phyloP scores from a whole-genome alignment of 2,329 filamentous ascomycete genomes.

The Aspergillus caelatus region DNA sequence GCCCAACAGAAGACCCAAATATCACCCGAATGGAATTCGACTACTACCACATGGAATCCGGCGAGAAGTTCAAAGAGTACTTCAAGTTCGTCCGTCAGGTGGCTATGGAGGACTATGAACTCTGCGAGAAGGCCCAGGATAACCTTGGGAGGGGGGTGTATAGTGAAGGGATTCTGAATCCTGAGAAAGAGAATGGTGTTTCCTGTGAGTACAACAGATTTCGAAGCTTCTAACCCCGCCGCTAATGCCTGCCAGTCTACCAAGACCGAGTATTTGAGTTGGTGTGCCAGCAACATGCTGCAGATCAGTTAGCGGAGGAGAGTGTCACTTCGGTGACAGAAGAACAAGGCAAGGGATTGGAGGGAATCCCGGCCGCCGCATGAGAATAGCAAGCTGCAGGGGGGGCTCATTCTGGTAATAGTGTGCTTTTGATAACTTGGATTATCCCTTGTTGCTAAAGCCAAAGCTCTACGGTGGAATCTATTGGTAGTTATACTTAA shows the following conservation, averaged over 20 bases:
- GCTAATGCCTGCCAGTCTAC: conserved; percentile 40
- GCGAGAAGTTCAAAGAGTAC: conserved; percentile 60
- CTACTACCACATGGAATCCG: conserved; percentile 56
- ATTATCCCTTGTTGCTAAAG: background rate
- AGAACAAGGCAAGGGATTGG: conserved; percentile 2
- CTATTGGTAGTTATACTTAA: background rate
- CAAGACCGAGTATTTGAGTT: conserved; percentile 51
- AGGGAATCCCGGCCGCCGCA: background rate
- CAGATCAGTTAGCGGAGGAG: conserved; percentile 31
- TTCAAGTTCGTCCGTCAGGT: conserved; percentile 60
- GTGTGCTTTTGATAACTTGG: background rate
- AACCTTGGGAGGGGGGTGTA: conserved; percentile 59
- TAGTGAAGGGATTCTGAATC: conserved; percentile 58
- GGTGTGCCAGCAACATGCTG: conserved; percentile 47
- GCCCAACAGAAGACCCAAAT: conserved; percentile 53
- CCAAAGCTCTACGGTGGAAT: background rate
- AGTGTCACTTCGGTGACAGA: conserved; percentile 9
- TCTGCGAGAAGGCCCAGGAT: conserved; percentile 59
- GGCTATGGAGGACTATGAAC: conserved; percentile 59
- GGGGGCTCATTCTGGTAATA: background rate
- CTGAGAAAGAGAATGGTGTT: conserved; percentile 59
- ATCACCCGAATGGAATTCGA: conserved; percentile 62
- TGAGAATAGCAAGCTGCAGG: background rate
- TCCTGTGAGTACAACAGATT: conserved; percentile 42
- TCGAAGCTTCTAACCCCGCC: background rate